These are phyloP conservation scores for Aspergillus sparsus DNA, from an alignment of 495 filamentous ascomycete genomes.

Conservation along the genomic window DNA sequence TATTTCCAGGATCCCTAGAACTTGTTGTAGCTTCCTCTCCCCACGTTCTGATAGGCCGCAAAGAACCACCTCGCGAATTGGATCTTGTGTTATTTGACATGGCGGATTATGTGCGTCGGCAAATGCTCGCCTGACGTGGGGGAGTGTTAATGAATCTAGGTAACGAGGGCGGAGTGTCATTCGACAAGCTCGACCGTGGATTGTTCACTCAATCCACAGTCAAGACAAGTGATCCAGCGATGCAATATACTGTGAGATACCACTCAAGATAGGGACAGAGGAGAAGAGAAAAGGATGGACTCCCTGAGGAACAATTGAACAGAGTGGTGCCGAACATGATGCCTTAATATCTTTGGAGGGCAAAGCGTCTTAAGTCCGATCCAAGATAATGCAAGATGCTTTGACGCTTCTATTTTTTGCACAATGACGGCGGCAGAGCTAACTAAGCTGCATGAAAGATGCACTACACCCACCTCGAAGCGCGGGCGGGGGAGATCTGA, in stretches of 20 bases:
- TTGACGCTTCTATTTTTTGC: constrained; percentile 29
- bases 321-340: constrained; percentile 18
- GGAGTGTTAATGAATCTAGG: neutral
- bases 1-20: constrained; percentile 4
- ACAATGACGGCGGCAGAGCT: constrained; percentile 14
- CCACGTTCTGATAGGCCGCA: neutral
- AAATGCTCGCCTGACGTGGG: neutral
- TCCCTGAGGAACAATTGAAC: constrained; percentile 5
- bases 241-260: neutral
- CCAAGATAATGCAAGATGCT: constrained; percentile 11
- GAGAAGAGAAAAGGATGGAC: constrained; percentile 4
- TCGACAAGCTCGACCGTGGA: constrained; percentile 1
- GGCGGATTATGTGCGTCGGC: neutral
- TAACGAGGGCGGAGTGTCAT: neutral
- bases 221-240: neutral
- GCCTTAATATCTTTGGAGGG: constrained; percentile 20
- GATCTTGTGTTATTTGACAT: constrained; percentile 4
- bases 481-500: constrained; percentile 28
- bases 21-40: neutral
- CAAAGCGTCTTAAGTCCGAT: constrained; percentile 17
- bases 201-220: neutral
- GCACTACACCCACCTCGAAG: constrained; percentile 24
- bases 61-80: neutral
- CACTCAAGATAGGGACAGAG: neutral
- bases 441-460: constrained; percentile 12